These are phyloP conservation scores for Halteria grandinella DNA, from an alignment of 73 alveolate species.

Conservation along the genomic window DNA sequence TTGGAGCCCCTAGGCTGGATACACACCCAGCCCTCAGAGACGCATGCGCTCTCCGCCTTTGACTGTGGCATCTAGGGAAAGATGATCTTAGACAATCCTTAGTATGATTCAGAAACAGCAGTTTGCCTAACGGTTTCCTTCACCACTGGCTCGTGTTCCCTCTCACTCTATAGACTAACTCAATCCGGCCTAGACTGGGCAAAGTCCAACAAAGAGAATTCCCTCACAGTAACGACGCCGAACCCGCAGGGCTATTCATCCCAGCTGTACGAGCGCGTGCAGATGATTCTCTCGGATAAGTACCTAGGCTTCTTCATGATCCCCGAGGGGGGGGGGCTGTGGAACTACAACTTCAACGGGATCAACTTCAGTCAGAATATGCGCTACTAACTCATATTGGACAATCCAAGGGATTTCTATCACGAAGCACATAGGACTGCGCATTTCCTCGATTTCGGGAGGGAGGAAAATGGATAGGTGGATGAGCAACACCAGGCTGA, in stretches of 20 bases:
- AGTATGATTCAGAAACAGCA: slow-evolving; percentile 96
- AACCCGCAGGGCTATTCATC: slow-evolving; percentile 84
- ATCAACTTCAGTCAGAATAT: slow-evolving; percentile 93
- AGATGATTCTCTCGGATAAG: slow-evolving; percentile 96
- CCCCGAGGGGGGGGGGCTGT: slow-evolving; percentile 98
- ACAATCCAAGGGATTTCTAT: slow-evolving; percentile 94
- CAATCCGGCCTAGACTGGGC: slow-evolving; percentile 98
- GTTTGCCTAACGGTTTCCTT: slow-evolving; percentile 93
- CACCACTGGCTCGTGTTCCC: slow-evolving; percentile 98
- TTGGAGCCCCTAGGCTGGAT: slow-evolving; percentile 99
- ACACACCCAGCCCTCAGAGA: slow-evolving; percentile 97
- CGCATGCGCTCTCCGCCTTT: slow-evolving; percentile 84
- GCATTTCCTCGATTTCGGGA: slow-evolving; percentile 91
- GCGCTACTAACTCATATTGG: slow-evolving; percentile 91
- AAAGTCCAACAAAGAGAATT: slow-evolving; percentile 69
- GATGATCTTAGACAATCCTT: slow-evolving; percentile 88
- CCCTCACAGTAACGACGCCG: no score
- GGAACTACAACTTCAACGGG: slow-evolving; percentile 99
- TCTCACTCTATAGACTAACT: slow-evolving; percentile 96
- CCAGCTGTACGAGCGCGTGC: slow-evolving; percentile 92
- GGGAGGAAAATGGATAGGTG: slow-evolving; percentile 71
- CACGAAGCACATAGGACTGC: slow-evolving; percentile 93
- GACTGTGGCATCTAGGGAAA: slow-evolving; percentile 95
- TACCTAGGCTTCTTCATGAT: slow-evolving; percentile 96
- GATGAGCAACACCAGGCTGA: no score